Conservation (phyloP, 345 rosid genomes). For the Linum tenue region DNA sequence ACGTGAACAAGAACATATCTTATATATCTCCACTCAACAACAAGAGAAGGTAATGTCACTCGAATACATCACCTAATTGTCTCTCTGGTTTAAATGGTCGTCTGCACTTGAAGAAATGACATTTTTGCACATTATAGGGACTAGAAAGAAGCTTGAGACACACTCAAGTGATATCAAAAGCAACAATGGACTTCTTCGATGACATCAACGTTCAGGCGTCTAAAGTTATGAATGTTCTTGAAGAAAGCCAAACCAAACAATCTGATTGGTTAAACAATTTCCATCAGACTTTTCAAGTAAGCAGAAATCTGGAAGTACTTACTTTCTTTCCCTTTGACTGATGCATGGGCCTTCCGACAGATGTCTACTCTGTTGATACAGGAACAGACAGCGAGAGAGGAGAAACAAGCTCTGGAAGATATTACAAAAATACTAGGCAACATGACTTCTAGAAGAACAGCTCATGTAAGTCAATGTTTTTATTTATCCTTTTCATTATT, state of each 20-base stretch:
- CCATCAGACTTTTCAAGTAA: conserved; percentile 56
- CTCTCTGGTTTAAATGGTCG: too few relatives aligned
- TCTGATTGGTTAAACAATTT: conserved; percentile 41
- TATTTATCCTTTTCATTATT: neutral
- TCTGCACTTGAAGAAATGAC: neutral
- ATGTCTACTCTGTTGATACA: conserved; percentile 26
- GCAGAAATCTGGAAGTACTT: neutral
- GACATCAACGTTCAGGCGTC: conserved; percentile 57
- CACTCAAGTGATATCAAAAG: conserved; percentile 50
- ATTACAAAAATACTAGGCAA: conserved; percentile 50
- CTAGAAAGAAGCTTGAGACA: conserved; percentile 43
- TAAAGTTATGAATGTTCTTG: conserved; percentile 30
- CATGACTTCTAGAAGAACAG: conserved; percentile 56
- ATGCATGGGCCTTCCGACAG: conserved; percentile 5
- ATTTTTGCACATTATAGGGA: conserved; percentile 32
- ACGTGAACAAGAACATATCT: conserved; percentile 47
- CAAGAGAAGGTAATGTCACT: conserved; percentile 48
- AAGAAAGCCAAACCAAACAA: conserved; percentile 45
- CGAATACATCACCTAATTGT: neutral
- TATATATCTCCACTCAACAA: conserved; percentile 48
- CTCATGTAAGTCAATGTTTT: conserved; percentile 35
- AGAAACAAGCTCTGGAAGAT: conserved; percentile 56
- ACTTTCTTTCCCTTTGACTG: neutral
- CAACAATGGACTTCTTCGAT: conserved; percentile 42
- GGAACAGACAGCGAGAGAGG: conserved; percentile 75